Evolutionary conservation across 192 early-diverging fungal species (phyloP), one percentile per base, ranked within the genome.

Genomic region (Coemansia sp.): DNA sequence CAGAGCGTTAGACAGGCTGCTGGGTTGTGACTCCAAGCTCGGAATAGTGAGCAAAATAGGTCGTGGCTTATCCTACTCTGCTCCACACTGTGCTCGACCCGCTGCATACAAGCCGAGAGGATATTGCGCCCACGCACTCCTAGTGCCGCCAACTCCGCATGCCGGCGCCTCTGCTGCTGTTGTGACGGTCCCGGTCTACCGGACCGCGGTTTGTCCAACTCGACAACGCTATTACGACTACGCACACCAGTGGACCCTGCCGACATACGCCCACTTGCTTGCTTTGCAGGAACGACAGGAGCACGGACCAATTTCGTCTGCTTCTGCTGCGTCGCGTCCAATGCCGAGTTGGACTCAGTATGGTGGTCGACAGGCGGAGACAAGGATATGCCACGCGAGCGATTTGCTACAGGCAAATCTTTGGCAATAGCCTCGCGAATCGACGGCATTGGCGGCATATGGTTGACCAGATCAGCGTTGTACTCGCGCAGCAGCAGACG

Each of bases 11-110:
- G 92, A 3, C 93, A 90, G 1, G 97, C 88, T 1, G 98, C 94
- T 11, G 98, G 91, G 75, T 93, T 98, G 82, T 98, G 95, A 67
- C 93, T 96, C 98, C 98, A 99, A 9, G 93, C 91, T 41, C 88
- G 84, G 78, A 98, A 99, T 16, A 99, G 79, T 6, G 87, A 77
- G 30, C 86, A 84, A 73, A 99, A 99, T 8, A 99, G 83, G 22
- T 75, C 76, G 62, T 94, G 89, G 45, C 91, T 93, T 50, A 93
- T 61, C 59, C 55, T 60, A 62, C 70, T 82, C 32, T 64, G 63
- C 35, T 50, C 68, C 3, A 74, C 61, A n/a, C 64, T 59, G 6
- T 30, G 64, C 65, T 82, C 60, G 22, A 82, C 61, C 10, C 64
- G 65, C 20, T 65, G 61, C 47, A 76, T 24, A 0, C 70, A 70